Percentiles rank a stretch among this genome's conserved stretches.
Evolutionary conservation across 352 stramenopile species (phyloP).

Genomic region (Pythium brachiatum): DNA sequence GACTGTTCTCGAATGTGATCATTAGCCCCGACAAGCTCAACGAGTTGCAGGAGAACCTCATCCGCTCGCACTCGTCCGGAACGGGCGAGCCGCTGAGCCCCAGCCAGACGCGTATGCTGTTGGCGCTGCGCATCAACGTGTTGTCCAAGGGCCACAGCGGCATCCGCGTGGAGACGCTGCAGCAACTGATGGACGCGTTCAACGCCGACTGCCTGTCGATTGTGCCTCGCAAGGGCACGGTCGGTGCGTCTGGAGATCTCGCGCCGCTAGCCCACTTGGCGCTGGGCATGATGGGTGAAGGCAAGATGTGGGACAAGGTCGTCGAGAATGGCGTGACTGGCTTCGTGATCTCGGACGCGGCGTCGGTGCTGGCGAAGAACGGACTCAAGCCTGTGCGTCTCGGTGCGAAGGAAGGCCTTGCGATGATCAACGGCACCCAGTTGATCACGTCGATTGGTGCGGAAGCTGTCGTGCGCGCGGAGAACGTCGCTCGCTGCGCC

Average conservation of each 20-base stretch:
- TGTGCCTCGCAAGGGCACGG: conserved; percentile 81
- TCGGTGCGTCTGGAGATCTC: conserved; percentile 87
- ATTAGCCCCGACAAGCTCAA: conserved; percentile 82
- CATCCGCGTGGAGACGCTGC: conserved; percentile 72
- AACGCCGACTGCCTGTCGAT: conserved; percentile 86
- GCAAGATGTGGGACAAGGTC: conserved; percentile 83
- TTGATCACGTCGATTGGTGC: conserved; percentile 86
- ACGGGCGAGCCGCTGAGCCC: conserved; percentile 76
- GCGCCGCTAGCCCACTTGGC: conserved; percentile 85
- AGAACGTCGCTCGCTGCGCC: conserved; percentile 73
- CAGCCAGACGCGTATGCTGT: conserved; percentile 79
- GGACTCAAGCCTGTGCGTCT: conserved; percentile 73
- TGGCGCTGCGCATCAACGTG: conserved; percentile 88
- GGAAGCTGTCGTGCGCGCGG: conserved; percentile 73
- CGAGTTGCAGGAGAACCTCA: conserved; percentile 85
- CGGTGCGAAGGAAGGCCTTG: conserved; percentile 86
- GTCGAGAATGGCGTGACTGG: conserved; percentile 31
- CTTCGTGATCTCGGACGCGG: conserved; percentile 57
- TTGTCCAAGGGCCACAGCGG: conserved; percentile 87
- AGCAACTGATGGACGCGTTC: conserved; percentile 81
- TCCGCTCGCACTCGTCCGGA: conserved; percentile 75
- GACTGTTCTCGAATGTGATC: conserved; percentile 89
- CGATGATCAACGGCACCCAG: conserved; percentile 91
- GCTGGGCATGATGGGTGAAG: conserved; percentile 88
- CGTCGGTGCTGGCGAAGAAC: conserved; percentile 69